Evolutionary conservation across 1,139 yeast species (phyloP).

Genomic region (Pichia sp.): DNA sequence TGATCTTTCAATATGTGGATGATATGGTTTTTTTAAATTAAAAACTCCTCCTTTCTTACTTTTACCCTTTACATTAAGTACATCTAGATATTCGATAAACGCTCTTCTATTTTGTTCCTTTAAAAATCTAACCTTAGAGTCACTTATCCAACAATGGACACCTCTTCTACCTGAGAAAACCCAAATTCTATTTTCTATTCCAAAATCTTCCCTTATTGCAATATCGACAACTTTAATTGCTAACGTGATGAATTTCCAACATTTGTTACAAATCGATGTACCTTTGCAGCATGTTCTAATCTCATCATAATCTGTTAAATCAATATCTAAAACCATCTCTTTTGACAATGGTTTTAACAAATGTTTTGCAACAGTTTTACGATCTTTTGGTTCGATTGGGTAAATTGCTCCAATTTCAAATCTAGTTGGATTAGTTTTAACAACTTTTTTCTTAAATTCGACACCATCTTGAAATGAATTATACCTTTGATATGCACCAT

Average conservation of each 20-base stretch:
- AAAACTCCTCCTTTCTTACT: slow-evolving; percentile 35
- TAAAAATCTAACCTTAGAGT: slow-evolving; percentile 65
- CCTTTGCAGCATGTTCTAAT: slow-evolving; percentile 90
- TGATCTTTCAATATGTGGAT: slow-evolving; percentile 80
- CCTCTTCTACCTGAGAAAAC: slow-evolving; percentile 99
- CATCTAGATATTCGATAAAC: slow-evolving; percentile 76
- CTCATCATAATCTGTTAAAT: slow-evolving; percentile 93
- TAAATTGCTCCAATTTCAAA: slow-evolving; percentile 95
- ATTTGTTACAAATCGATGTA: slow-evolving; percentile 75
- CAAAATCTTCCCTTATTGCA: slow-evolving; percentile 81
- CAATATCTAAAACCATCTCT: slow-evolving; percentile 93
- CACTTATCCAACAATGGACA: slow-evolving; percentile 98
- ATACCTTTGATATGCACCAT: slow-evolving; percentile 86
- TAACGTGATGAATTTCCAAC: slow-evolving; percentile 92
- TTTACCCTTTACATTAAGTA: slow-evolving; percentile 50
- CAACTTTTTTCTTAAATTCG: slow-evolving; percentile 72
- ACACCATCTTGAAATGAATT: slow-evolving; percentile 62
- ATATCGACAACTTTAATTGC: slow-evolving; percentile 71
- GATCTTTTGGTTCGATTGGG: slow-evolving; percentile 75
- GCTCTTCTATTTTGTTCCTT: slow-evolving; percentile 72
- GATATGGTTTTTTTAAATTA: slow-evolving; percentile 69
- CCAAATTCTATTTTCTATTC: slow-evolving; percentile 83
- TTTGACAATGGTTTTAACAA: slow-evolving; percentile 77
- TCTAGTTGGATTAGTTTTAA: slow-evolving; percentile 74
- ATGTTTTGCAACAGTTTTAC: slow-evolving; percentile 71